Conservation (phyloP, 371 early-diverging fungal genomes). For the Dichotomocladium elegans region DNA sequence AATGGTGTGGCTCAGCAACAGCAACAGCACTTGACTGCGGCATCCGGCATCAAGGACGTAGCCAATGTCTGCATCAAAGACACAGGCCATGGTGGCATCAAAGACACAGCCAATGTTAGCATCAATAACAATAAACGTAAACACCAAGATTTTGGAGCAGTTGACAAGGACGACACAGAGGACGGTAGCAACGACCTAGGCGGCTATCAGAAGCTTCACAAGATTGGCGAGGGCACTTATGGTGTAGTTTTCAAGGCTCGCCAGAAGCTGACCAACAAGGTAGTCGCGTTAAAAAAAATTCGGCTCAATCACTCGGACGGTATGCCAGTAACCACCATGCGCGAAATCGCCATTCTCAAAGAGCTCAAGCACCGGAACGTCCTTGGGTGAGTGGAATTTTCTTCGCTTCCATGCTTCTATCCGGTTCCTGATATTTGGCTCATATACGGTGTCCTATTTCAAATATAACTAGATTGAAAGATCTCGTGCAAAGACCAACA, state of each 20-base stretch:
- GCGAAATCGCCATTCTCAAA: constrained; percentile 98
- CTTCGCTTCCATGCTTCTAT: not conserved
- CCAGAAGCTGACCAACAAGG: constrained; percentile 66
- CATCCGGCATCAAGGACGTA: too few species aligned
- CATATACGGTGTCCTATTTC: too few species aligned
- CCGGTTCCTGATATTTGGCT: not conserved
- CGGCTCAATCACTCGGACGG: constrained; percentile 91
- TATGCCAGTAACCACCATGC: constrained; percentile 88
- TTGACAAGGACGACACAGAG: constrained; percentile 2
- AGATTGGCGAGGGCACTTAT: constrained; percentile 97
- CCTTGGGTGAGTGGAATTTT: constrained; percentile 59
- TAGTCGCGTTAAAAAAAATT: constrained; percentile 96
- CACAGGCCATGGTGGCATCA: too few species aligned
- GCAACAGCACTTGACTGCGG: not conserved
- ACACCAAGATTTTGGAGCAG: too few species aligned
- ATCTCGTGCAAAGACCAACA: constrained; percentile 87
- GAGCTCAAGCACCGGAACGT: constrained; percentile 92
- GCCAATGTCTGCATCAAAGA: too few species aligned
- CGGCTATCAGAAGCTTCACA: constrained; percentile 81
- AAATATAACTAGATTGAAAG: constrained; percentile 86
- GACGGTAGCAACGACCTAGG: constrained; percentile 5
- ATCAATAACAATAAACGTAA: constrained; percentile 6
- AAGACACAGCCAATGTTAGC: too few species aligned
- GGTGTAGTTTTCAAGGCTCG: constrained; percentile 96
- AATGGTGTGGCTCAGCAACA: too few species aligned